These are phyloP conservation scores for Didymella sp. DNA, from an alignment of 2,329 filamentous ascomycete genomes.

Conservation along the genomic window DNA sequence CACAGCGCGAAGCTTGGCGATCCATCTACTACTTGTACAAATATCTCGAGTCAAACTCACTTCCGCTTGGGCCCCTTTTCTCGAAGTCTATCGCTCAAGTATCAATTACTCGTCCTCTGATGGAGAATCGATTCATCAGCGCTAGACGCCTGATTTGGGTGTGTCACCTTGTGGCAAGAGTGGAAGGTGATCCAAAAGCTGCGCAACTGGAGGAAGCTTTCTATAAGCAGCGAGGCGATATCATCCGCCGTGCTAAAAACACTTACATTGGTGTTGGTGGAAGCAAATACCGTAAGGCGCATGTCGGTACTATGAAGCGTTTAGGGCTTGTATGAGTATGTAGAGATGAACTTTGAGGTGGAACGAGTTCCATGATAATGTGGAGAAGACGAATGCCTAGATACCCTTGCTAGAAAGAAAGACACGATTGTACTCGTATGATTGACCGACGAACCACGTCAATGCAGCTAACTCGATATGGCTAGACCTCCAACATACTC, in stretches of 20 bases:
- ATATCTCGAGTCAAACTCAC: conserved; percentile 30
- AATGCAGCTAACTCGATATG: neutral
- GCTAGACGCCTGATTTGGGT: conserved; percentile 40
- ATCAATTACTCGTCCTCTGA: conserved; percentile 36
- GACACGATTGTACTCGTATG: neutral
- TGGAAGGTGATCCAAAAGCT: conserved; percentile 40
- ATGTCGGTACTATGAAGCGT: conserved; percentile 40
- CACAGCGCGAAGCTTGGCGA: conserved; percentile 31
- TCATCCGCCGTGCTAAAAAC: conserved; percentile 36
- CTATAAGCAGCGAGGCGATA: conserved; percentile 37
- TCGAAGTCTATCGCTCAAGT: conserved; percentile 37
- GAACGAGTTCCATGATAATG: neutral
- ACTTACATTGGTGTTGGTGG: conserved; percentile 28
- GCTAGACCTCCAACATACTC: conserved; percentile 1
- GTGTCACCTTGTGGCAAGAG: conserved; percentile 35
- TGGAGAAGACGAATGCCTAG: conserved; percentile 9
- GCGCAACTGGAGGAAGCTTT: conserved; percentile 38
- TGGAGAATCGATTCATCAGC: conserved; percentile 40
- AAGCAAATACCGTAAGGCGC: conserved; percentile 28
- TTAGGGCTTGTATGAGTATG: conserved; percentile 33
- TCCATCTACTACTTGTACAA: conserved; percentile 39
- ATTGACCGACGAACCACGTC: neutral
- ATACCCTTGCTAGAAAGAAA: conserved; percentile 10
- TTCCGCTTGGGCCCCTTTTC: conserved; percentile 40
- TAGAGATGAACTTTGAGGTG: neutral